Evolutionary conservation across 2,329 filamentous ascomycete genomes (phyloP).

Genomic region (Apiospora arundinis): DNA sequence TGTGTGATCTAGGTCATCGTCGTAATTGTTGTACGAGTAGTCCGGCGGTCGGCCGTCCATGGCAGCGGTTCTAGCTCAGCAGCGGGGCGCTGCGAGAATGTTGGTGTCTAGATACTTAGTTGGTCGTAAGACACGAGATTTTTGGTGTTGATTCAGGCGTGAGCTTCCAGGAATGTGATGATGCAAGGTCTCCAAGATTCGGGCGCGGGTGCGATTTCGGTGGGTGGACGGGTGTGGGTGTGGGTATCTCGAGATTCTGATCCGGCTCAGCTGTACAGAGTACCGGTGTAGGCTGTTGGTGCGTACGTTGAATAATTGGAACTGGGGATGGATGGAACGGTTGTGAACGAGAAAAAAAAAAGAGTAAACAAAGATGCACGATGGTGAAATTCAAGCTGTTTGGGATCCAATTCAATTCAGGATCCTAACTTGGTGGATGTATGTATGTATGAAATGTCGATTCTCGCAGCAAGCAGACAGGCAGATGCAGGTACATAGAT

Average conservation of each 20-base stretch:
- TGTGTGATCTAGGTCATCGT: slow-evolving; percentile 58
- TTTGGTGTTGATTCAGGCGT: neutral
- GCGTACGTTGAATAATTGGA: neutral
- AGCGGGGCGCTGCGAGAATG: neutral
- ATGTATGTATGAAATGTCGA: too few relatives aligned
- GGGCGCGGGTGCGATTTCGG: neutral
- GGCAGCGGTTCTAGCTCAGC: neutral
- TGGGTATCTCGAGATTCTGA: slow-evolving; percentile 7
- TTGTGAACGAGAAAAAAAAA: neutral
- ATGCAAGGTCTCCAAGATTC: neutral
- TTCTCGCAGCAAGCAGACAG: too few relatives aligned
- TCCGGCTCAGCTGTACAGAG: neutral
- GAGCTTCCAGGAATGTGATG: neutral
- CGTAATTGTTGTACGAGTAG: slow-evolving; percentile 47
- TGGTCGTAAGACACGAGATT: neutral
- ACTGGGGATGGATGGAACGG: neutral
- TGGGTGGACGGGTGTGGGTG: neutral
- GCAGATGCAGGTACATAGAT: too few relatives aligned
- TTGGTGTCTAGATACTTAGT: neutral
- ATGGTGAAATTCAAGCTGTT: neutral
- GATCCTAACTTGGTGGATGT: neutral
- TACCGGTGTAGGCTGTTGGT: neutral
- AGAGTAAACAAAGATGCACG: neutral
- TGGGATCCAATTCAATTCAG: neutral
- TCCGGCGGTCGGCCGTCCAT: slow-evolving; percentile 23